Evolutionary conservation across 805 yeast genomes (phyloP).

Genomic region (Ogataea methylovora): DNA sequence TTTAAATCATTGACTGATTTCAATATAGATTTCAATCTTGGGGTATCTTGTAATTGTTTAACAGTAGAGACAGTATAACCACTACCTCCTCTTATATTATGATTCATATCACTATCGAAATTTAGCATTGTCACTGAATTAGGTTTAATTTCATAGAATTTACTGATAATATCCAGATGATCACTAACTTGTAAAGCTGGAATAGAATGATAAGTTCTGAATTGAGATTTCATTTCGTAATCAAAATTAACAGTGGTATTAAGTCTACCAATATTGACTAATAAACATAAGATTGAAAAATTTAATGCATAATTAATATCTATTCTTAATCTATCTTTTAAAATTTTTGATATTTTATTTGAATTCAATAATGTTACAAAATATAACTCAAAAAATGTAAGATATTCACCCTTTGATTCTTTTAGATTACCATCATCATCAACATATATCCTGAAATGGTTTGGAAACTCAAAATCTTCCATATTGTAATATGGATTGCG

Average conservation of each 20-base stretch:
- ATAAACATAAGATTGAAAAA: slow-evolving; percentile 43
- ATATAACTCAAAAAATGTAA: slow-evolving; percentile 81
- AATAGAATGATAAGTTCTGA: slow-evolving; percentile 88
- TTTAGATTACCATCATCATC: slow-evolving; percentile 16
- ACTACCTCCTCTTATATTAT: slow-evolving; percentile 19
- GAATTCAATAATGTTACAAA: slow-evolving; percentile 76
- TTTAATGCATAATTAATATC: slow-evolving; percentile 29
- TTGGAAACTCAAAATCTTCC: slow-evolving; percentile 29
- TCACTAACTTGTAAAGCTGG: slow-evolving; percentile 78
- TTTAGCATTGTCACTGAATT: neutral
- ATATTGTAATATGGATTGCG: slow-evolving; percentile 45
- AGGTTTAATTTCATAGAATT: slow-evolving; percentile 15
- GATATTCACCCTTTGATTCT: slow-evolving; percentile 29
- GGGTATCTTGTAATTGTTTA: slow-evolving; percentile 90
- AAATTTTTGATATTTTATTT: slow-evolving; percentile 72
- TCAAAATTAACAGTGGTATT: slow-evolving; percentile 93
- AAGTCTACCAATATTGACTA: slow-evolving; percentile 89
- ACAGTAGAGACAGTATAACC: slow-evolving; percentile 36
- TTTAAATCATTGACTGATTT: slow-evolving; percentile 79
- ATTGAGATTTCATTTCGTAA: slow-evolving; percentile 89
- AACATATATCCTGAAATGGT: slow-evolving; percentile 16
- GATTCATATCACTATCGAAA: no score
- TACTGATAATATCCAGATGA: slow-evolving; percentile 23
- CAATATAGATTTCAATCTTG: slow-evolving; percentile 80
- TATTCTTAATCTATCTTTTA: slow-evolving; percentile 75